A percentile compares a stretch with the other conserved stretches of the same genome.
phyloP scores from a whole-genome alignment of 2,329 filamentous ascomycete genomes.

The Fusarium sp. region DNA sequence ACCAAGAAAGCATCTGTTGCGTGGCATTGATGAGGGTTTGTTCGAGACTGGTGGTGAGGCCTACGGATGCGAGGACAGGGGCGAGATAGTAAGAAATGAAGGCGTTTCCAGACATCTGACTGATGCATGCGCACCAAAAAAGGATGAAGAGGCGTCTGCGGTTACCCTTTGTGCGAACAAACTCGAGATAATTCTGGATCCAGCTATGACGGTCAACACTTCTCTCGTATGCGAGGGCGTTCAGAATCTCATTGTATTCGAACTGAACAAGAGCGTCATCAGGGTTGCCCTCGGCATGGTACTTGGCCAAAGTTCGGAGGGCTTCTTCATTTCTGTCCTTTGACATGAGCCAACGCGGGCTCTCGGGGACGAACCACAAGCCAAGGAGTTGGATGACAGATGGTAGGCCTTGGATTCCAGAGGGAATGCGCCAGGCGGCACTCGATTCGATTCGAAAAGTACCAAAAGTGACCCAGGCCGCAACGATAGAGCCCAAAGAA shows the following conservation, averaged over 20 bases:
- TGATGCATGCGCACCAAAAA: background rate
- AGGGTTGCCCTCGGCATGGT: background rate
- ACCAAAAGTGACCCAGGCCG: slow-evolving; percentile 6
- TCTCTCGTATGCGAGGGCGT: background rate
- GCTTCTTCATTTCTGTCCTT: background rate
- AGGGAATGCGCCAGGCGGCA: background rate
- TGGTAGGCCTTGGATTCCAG: background rate
- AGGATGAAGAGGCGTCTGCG: slow-evolving; percentile 2
- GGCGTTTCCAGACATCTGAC: slow-evolving; percentile 8
- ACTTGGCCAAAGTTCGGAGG: slow-evolving; percentile 1
- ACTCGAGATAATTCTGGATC: too few species aligned
- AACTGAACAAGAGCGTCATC: slow-evolving; percentile 2
- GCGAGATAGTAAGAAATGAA: slow-evolving; percentile 3
- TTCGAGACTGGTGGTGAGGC: background rate
- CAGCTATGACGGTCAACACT: background rate
- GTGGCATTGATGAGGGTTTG: slow-evolving; percentile 14
- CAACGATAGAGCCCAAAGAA: slow-evolving; percentile 1
- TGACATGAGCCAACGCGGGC: slow-evolving; percentile 2
- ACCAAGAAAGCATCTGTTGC: slow-evolving; percentile 6
- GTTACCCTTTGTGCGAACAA: slow-evolving; percentile 1
- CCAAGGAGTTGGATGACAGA: background rate
- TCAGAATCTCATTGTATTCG: slow-evolving; percentile 4
- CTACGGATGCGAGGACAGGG: slow-evolving; percentile 3
- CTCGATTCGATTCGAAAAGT: background rate
- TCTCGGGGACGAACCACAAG: slow-evolving; percentile 1